Percentiles rank a stretch among this genome's conserved stretches.
Evolutionary conservation across 2,329 filamentous ascomycete species (phyloP).

Genomic region (Colletotrichum incanum): DNA sequence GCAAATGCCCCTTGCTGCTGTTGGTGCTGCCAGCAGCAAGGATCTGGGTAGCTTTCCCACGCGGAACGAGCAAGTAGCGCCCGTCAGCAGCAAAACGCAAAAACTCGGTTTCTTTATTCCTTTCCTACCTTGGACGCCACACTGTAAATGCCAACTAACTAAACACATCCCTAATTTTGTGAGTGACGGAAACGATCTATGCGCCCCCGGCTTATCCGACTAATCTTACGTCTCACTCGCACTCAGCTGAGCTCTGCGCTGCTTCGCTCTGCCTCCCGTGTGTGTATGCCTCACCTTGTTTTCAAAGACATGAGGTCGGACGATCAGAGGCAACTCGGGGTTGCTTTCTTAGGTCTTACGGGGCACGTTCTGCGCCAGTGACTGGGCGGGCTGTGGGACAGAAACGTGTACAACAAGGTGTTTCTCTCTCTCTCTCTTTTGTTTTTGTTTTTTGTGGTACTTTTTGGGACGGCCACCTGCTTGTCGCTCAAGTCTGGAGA

Average conservation of each 20-base stretch:
- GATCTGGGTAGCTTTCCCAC: conserved; percentile 16
- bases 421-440: background rate
- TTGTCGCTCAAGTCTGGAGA: background rate
- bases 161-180: background rate
- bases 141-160: conserved; percentile 24
- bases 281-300: conserved; percentile 4
- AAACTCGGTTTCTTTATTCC: background rate
- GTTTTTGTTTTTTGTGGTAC: too few relatives aligned
- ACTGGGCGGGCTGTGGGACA: background rate
- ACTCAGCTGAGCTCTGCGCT: background rate
- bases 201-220: conserved; percentile 6
- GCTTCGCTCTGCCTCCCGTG: background rate
- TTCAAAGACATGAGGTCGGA: background rate
- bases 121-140: conserved; percentile 19
- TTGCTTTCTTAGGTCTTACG: conserved; percentile 15
- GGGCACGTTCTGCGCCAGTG: background rate
- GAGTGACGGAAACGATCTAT: background rate
- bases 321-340: background rate
- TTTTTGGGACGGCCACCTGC: background rate
- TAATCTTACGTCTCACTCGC: conserved; percentile 11
- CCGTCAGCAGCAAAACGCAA: conserved; percentile 23
- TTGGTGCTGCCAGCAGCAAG: too few relatives aligned
- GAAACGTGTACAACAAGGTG: background rate
- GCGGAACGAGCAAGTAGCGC: conserved; percentile 22
- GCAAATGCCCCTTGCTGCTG: background rate